Conservation (phyloP, 768 basidiomycete genomes). For the Pisolithus sp. region DNA sequence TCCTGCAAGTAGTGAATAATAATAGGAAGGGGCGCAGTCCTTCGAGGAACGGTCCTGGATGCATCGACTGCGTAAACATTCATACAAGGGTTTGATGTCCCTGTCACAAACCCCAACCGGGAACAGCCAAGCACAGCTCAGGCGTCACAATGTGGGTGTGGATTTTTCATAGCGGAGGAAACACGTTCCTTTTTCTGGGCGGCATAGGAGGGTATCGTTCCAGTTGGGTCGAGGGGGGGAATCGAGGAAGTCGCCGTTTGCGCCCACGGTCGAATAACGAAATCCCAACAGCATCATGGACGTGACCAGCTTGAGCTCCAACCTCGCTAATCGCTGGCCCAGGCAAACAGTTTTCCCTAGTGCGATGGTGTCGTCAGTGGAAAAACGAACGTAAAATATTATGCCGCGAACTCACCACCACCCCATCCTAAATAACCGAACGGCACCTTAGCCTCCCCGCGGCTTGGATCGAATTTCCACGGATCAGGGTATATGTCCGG, state of each 20-base stretch:
- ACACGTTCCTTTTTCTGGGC: slow-evolving; percentile 50
- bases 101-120: slow-evolving; percentile 2
- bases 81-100: slow-evolving; percentile 5
- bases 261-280: slow-evolving; percentile 52
- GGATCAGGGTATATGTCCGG: slow-evolving; percentile 67
- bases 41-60: slow-evolving; percentile 7
- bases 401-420: slow-evolving; percentile 48
- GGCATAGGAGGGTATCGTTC: slow-evolving; percentile 70
- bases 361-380: slow-evolving; percentile 1
- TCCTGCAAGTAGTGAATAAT: slow-evolving; percentile 4
- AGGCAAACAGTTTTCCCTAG: slow-evolving; percentile 66
- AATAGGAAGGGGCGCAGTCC: slow-evolving; percentile 3
- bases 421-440: slow-evolving; percentile 75
- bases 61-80: slow-evolving; percentile 3
- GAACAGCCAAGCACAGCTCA: slow-evolving; percentile 20
- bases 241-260: slow-evolving; percentile 37
- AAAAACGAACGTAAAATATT: slow-evolving; percentile 11
- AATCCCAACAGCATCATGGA: slow-evolving; percentile 65
- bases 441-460: slow-evolving; percentile 43
- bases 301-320: slow-evolving; percentile 66
- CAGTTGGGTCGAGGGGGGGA: slow-evolving; percentile 61
- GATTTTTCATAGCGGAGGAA: slow-evolving; percentile 40
- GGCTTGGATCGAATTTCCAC: slow-evolving; percentile 66
- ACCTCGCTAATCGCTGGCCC: slow-evolving; percentile 66
- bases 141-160: slow-evolving; percentile 10